phyloP scores from a whole-genome alignment of 2,329 filamentous ascomycete species.

The Thelonectria discophora region DNA sequence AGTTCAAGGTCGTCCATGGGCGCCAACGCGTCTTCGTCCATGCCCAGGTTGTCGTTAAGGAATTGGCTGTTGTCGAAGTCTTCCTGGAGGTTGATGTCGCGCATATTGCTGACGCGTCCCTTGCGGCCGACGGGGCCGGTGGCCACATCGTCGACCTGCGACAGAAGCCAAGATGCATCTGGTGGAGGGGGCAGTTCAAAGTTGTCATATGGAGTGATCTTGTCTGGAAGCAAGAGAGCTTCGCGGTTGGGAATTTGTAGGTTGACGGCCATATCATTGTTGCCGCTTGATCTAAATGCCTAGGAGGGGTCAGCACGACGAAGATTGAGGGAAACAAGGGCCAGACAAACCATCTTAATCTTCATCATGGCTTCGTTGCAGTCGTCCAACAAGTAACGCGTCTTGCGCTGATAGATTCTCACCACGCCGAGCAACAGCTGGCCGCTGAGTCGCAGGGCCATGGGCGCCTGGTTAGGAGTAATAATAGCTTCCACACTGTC shows the following conservation, averaged over 20 bases:
- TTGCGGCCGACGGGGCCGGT: slow-evolving; percentile 64
- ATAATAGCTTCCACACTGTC: slow-evolving; percentile 97
- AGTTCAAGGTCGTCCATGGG: slow-evolving; percentile 74
- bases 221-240: slow-evolving; percentile 88
- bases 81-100: slow-evolving; percentile 74
- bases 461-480: slow-evolving; percentile 88
- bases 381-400: slow-evolving; percentile 93
- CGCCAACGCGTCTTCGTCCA: slow-evolving; percentile 66
- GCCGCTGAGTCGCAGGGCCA: slow-evolving; percentile 92
- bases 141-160: slow-evolving; percentile 73
- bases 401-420: slow-evolving; percentile 96
- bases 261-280: slow-evolving; percentile 91
- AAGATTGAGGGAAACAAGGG: neutral
- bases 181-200: slow-evolving; percentile 81
- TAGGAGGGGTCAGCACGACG: slow-evolving; percentile 54
- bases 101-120: slow-evolving; percentile 65
- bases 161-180: slow-evolving; percentile 85
- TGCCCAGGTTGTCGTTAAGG: slow-evolving; percentile 70
- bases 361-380: slow-evolving; percentile 98
- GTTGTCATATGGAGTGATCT: slow-evolving; percentile 90
- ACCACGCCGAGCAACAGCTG: slow-evolving; percentile 96
- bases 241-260: slow-evolving; percentile 84
- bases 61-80: slow-evolving; percentile 82
- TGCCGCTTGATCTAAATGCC: slow-evolving; percentile 94
- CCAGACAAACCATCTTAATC: slow-evolving; percentile 86